Conservation (phyloP, 352 stramenopile species). For the Phytophthora gonapodyides region DNA sequence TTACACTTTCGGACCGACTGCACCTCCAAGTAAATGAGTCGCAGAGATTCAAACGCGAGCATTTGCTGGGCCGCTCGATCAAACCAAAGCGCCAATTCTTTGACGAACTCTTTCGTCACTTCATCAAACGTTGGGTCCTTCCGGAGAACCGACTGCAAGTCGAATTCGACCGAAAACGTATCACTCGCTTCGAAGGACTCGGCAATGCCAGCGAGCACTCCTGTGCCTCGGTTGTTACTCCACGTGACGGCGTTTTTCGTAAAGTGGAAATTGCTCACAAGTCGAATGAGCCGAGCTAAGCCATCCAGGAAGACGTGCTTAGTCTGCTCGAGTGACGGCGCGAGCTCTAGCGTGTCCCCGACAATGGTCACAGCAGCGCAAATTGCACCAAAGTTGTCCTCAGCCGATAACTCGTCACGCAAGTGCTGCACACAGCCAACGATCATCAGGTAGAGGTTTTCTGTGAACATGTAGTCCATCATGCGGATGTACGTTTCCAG, state of each 20-base stretch:
- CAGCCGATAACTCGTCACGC: constrained; percentile 36
- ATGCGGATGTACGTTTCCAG: constrained; percentile 58
- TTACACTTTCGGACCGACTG: constrained; percentile 35
- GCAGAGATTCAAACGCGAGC: constrained; percentile 60
- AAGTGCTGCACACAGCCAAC: constrained; percentile 45
- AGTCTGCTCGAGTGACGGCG: constrained; percentile 51
- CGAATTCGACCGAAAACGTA: constrained; percentile 36
- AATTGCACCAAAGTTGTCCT: constrained; percentile 47
- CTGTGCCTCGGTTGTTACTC: constrained; percentile 55
- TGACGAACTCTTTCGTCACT: constrained; percentile 38
- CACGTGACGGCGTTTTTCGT: constrained; percentile 62
- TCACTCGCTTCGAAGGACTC: constrained; percentile 37
- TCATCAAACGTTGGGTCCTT: constrained; percentile 45
- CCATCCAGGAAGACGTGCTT: constrained; percentile 59
- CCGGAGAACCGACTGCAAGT: constrained; percentile 56
- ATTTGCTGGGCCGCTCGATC: constrained; percentile 55
- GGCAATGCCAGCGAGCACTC: constrained; percentile 38
- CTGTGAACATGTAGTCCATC: constrained; percentile 75
- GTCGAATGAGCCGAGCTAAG: constrained; percentile 54
- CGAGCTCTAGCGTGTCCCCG: constrained; percentile 44
- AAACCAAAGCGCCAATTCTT: constrained; percentile 50
- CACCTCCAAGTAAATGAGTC: constrained; percentile 53
- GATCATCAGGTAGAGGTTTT: constrained; percentile 74
- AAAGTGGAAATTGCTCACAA: constrained; percentile 67
- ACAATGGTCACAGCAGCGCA: constrained; percentile 57